Evolutionary conservation across 1,139 yeast species (phyloP), one percentile per base, ranked within the genome.

Genomic region (Sugiyamaella japonica): DNA sequence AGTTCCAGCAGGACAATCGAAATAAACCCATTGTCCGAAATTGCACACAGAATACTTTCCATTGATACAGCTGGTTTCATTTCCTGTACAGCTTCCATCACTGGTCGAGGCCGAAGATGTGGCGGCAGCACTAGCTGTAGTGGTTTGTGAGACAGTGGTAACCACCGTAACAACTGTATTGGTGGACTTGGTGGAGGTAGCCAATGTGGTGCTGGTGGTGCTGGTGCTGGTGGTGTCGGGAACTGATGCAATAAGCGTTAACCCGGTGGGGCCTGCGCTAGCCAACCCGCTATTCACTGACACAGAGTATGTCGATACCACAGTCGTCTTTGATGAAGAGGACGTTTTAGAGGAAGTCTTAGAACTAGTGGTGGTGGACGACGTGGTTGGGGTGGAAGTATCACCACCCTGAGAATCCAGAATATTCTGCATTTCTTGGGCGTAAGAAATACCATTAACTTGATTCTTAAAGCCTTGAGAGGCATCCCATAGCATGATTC

Each of bases 401-500:
- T 55, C 57, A 25, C 54, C 38, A 41, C 52, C 52, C 31, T 51
- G 34, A 44, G 61, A 63, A 16, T 62, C 64, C 50, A 77, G 62
- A 48, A 73, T 61, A 36, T 64, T 61, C 66, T 80, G 79, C 73
- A 82, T 72, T 13, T 73, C 74, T 29, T 66, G 70, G 38, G 74
- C 81, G 66, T 70, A 81, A 53, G 73, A 73, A 20, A 66, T 68
- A 38, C 83, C 84, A 48, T 76, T 74, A 28, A 66, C 69, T 15
- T 54, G 50, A 67, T 88, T 89, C 17, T 77, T 67, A 67, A 77
- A 80, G 13, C 86, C 90, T 70, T 86, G 89, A 53, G 95, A 85
- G 52, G 96, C 96, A 71, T 90, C 97, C 97, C 97, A 90, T 59
- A 89, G 73, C 74, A 88, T 83, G 63, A 90, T 79, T 68, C 97